Base-by-base conservation (phyloP, 1,284 basidiomycete species). In the Trichosporon inkin region DNA sequence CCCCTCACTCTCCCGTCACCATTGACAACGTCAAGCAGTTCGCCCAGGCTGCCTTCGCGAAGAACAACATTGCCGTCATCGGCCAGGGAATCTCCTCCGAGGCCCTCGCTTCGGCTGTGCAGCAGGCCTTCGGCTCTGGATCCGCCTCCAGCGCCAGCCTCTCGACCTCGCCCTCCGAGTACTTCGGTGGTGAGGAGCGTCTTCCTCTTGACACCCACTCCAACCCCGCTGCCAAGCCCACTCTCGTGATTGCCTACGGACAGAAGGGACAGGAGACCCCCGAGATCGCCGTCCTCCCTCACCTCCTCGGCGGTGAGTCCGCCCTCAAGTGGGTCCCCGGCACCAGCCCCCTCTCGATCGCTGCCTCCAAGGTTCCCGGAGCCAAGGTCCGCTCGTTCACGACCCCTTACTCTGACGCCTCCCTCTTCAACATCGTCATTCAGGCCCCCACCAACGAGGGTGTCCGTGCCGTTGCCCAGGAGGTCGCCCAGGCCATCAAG, bases 361-460 rank as follows among this genome's bases (percentile, higher is more conserved):
- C 80, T 58, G 71, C 79, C 38, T 71, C 72, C 51, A 75, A 77
- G 66, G 68, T 78, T 28, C 71, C 71, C 24, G 78, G 76, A 22
- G 67, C 72, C n/a, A 77, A 83, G 34, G 88, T 88, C 59, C 84
- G 87, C 76, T 78, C 86, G 3, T 85, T 93, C 61, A 84, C 90
- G 71, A 81, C 92, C 14, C 86, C 88, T 17, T 97, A 96, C 81
- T 90, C 91, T 20, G 93, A 96, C 75, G 91, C 90, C 3, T 82
- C 88, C 17, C 83, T 97, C 59, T 86, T 94, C 67, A 91, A 90
- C 64, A 78, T 94, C 61, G 79, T 91, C 60, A 81, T 95, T 53
- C 67, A 73, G 44, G 76, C 76, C 24, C 74, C 74, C 47, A 78
- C 75, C 34, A 67, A 64, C 58, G 69, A 72, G 59, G 75, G 64